These are phyloP conservation scores for Saccharomycopsis oosterbeekiorum DNA, from an alignment of 805 yeast genomes.

Conservation along the genomic window DNA sequence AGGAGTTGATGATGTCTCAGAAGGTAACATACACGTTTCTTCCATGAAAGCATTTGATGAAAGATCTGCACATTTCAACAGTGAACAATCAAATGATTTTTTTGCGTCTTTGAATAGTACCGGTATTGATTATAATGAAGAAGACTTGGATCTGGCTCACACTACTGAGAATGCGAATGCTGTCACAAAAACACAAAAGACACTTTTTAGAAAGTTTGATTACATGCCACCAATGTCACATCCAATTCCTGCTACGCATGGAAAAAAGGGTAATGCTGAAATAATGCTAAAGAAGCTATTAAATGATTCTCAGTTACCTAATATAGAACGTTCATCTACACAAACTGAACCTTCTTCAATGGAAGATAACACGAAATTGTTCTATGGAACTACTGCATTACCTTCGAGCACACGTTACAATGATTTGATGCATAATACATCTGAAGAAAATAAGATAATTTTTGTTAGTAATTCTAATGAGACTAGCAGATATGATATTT, in stretches of 20 bases:
- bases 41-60: background rate
- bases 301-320: background rate
- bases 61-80: background rate
- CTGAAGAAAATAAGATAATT: conserved; percentile 13
- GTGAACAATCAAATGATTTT: conserved; percentile 2
- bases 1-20: background rate
- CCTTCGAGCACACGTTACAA: conserved; percentile 7
- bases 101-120: conserved; percentile 8
- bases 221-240: background rate
- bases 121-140: background rate
- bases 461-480: conserved; percentile 15
- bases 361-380: background rate
- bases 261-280: background rate
- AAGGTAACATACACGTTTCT: background rate
- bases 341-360: background rate
- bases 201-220: background rate
- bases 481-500: conserved; percentile 11
- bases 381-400: background rate
- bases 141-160: background rate
- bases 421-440: background rate
- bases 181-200: background rate
- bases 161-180: background rate
- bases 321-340: background rate
- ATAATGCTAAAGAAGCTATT: background rate
- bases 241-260: background rate